These are phyloP conservation scores for Phialophora tarda DNA, from an alignment of 2,329 filamentous ascomycete species.

Conservation along the genomic window DNA sequence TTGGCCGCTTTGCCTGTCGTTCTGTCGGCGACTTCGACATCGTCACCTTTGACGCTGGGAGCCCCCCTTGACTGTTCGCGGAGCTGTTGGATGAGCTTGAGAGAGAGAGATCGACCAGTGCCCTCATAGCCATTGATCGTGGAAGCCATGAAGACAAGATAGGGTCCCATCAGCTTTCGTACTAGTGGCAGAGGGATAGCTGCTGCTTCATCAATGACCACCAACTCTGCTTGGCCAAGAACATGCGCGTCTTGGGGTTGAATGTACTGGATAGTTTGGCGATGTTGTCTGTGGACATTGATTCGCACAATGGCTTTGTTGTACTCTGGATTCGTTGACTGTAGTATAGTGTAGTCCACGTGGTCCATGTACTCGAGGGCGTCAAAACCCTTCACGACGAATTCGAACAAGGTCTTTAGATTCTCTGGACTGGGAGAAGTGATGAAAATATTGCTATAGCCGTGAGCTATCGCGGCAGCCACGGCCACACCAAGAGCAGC, in stretches of 20 bases:
- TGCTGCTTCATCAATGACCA: slow-evolving; percentile 97
- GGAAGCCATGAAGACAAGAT: slow-evolving; percentile 98
- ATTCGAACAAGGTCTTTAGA: slow-evolving; percentile 97
- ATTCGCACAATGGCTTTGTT: slow-evolving; percentile 98
- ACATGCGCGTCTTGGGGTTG: slow-evolving; percentile 95
- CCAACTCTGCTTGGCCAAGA: slow-evolving; percentile 88
- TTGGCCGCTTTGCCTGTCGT: slow-evolving; percentile 76
- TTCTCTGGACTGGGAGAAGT: slow-evolving; percentile 98
- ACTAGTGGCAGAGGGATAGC: slow-evolving; percentile 94
- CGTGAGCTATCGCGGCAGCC: slow-evolving; percentile 90
- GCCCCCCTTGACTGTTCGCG: slow-evolving; percentile 84
- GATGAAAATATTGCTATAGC: slow-evolving; percentile 99
- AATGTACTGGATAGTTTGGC: slow-evolving; percentile 98
- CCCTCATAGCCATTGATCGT: slow-evolving; percentile 99
- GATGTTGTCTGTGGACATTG: slow-evolving; percentile 91
- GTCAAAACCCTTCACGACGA: slow-evolving; percentile 98
- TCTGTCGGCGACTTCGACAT: slow-evolving; percentile 74
- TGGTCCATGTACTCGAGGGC: slow-evolving; percentile 92
- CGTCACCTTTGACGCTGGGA: slow-evolving; percentile 59
- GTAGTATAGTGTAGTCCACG: slow-evolving; percentile 95
- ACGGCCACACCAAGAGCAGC: slow-evolving; percentile 93
- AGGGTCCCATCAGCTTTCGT: slow-evolving; percentile 91
- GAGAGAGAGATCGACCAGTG: slow-evolving; percentile 88
- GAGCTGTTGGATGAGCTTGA: slow-evolving; percentile 96
- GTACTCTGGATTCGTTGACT: slow-evolving; percentile 97